phyloP scores from a whole-genome alignment of 225 moss, liverwort and hornwort genomes.

The Pseudisothecium myosuroides region DNA sequence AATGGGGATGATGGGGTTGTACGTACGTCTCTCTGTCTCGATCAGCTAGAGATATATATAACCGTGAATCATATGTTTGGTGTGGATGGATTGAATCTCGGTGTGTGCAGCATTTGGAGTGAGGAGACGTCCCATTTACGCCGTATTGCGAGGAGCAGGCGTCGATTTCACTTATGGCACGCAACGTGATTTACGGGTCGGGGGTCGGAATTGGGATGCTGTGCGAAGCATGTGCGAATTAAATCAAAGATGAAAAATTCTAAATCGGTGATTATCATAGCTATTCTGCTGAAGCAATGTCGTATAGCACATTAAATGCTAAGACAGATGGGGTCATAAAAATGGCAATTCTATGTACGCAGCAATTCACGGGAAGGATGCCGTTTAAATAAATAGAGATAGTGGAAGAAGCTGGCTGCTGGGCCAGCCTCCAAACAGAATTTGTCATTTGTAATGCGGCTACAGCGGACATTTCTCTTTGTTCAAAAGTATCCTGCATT shows the following conservation, averaged over 20 bases:
- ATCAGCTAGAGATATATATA: no score
- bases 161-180: background rate
- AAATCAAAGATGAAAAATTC: background rate
- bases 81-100: no score
- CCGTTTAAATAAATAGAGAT: background rate
- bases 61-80: background rate
- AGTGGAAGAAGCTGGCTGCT: background rate
- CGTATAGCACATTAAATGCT: background rate
- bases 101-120: conserved; percentile 1
- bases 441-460: background rate
- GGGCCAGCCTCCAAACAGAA: background rate
- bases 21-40: no score
- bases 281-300: background rate
- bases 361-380: background rate
- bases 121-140: conserved; percentile 6
- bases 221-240: background rate
- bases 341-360: background rate
- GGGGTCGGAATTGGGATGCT: background rate
- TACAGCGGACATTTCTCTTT: background rate
- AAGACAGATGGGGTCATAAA: background rate
- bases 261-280: background rate
- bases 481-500: background rate
- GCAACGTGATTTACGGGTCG: background rate
- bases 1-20: no score
- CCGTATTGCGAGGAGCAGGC: conserved; percentile 17